Evolutionary conservation across 768 basidiomycete species (phyloP), one percentile per base, ranked within the genome.

Genomic region (Leucocoprinus birnbaumii): DNA sequence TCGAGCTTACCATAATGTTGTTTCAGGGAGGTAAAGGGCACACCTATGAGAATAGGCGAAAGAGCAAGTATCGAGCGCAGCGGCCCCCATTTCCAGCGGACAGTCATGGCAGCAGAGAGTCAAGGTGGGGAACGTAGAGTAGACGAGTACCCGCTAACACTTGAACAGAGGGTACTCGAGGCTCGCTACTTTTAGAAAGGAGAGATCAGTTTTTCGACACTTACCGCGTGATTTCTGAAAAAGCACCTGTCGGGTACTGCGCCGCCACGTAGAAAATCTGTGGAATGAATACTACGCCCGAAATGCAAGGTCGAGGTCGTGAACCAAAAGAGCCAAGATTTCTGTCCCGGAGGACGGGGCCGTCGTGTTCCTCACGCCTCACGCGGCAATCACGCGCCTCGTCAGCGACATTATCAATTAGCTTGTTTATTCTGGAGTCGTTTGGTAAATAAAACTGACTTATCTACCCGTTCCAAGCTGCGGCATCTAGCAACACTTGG

Each of bases 61-160:
- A 89, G 68, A 0, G 67, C 73, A 34, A 87, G 61, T 54, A 86
- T 61, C 19, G 87, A 87, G 59, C 77, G 77, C 58, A 80, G 63
- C 26, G 82, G 80, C 18, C 86, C 85, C 86, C 85, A 86, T 58
- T 66, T 70, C 51, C 60, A 62, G 58, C 60, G 57, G 51, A 65
- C 56, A 19, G 63, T 51, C 70, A 69, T 71, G 57, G 54, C 59
- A 38, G 58, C 47, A 46, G 43, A 31, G 49, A 49, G 5, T 48
- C 26, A 56, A 57, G 46, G 19, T 43, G n/a, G 40, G 21, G 19
- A 31, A 34, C 18, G 3, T 41, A 11, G 40, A 25, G 9, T n/a
- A 22, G 21, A 21, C 40, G n/a, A 22, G 38, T 34, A 26, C 45
- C 24, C n/a, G 26, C 24, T 48, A n/a, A n/a, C n/a, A 7, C 53